Conservation (phyloP, 345 rosid species). For the Ceriops tagal region DNA sequence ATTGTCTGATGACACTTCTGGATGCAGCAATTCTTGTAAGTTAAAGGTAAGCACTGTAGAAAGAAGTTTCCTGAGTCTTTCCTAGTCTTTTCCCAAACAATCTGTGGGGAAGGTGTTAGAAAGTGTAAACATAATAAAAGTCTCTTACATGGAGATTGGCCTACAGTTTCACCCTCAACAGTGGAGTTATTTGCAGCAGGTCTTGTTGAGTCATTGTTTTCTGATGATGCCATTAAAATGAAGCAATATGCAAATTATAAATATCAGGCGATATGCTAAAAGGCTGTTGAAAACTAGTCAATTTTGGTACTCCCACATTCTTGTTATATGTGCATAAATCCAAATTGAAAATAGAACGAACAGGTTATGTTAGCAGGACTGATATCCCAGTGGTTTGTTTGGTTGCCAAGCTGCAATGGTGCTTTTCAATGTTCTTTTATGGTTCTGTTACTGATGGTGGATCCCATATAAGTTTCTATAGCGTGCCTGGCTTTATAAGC, state of each 20-base stretch:
- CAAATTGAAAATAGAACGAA: neutral
- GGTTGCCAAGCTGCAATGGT: neutral
- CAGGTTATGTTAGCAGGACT: neutral
- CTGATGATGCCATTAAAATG: neutral
- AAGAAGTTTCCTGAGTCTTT: neutral
- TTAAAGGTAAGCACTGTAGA: constrained; percentile 54
- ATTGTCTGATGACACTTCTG: constrained; percentile 38
- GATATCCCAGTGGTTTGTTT: neutral
- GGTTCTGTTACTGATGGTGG: neutral
- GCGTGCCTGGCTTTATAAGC: too few species aligned
- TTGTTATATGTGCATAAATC: neutral
- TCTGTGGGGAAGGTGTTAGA: neutral
- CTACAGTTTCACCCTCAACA: neutral
- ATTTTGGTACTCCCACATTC: neutral
- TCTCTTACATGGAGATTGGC: neutral
- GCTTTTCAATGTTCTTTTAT: neutral
- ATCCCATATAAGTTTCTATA: neutral
- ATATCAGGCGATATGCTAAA: neutral
- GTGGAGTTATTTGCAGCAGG: neutral
- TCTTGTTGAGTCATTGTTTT: neutral
- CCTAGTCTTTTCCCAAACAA: too few species aligned
- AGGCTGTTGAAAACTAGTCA: neutral
- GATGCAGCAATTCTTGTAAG: constrained; percentile 48
- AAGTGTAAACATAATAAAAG: neutral
- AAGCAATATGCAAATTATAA: neutral